Conservation (phyloP, 805 yeast species). For the Candida ponderosae region DNA sequence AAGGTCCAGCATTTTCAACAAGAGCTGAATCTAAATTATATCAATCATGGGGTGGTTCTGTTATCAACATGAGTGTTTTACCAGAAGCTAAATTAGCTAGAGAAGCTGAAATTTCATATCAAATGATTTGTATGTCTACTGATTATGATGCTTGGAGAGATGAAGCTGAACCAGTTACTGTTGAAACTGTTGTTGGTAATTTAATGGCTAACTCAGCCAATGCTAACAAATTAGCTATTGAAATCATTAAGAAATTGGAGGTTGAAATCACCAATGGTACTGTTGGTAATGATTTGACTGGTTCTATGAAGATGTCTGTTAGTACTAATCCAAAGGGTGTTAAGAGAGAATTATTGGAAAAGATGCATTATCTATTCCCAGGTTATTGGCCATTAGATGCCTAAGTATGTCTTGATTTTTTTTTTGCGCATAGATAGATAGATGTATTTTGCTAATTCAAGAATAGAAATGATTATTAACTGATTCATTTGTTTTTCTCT, state of each 20-base stretch:
- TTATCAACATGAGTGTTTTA: constrained; percentile 92
- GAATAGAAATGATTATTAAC: too few relatives aligned
- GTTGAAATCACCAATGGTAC: constrained; percentile 48
- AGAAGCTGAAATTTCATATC: constrained; percentile 95
- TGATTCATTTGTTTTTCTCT: too few relatives aligned
- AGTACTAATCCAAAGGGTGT: constrained; percentile 71
- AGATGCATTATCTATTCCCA: constrained; percentile 84
- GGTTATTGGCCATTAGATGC: constrained; percentile 67
- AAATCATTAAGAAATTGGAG: constrained; percentile 60
- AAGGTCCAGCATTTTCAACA: constrained; percentile 96
- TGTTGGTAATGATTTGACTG: constrained; percentile 64
- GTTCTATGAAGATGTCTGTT: constrained; percentile 74
- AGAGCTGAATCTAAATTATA: constrained; percentile 92
- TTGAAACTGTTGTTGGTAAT: constrained; percentile 92
- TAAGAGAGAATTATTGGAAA: constrained; percentile 62
- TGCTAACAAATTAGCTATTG: constrained; percentile 72
- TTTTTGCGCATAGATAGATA: not conserved
- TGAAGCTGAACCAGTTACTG: constrained; percentile 92
- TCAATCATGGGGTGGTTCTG: constrained; percentile 83
- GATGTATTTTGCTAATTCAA: too few relatives aligned
- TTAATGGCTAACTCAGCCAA: constrained; percentile 80
- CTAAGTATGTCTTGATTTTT: not conserved
- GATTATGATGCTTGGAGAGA: constrained; percentile 99
- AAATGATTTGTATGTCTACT: constrained; percentile 98
- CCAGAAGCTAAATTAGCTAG: constrained; percentile 98